Evolutionary conservation across 2,329 filamentous ascomycete species (phyloP), one percentile per base, ranked within the genome.

Genomic region (Calonectria multiphialidica): DNA sequence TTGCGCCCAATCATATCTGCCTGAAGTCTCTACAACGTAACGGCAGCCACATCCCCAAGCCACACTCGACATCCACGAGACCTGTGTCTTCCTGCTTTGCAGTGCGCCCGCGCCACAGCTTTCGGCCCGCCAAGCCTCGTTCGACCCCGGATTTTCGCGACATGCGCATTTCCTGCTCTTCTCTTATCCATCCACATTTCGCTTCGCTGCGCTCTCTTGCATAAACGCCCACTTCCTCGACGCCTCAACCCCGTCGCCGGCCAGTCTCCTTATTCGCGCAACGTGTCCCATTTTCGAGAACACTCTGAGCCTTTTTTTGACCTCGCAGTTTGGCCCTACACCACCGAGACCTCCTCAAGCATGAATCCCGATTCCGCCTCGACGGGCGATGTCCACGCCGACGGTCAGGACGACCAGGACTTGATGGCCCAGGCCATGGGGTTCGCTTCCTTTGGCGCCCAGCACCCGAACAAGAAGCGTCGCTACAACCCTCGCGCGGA

Each of bases 401-500:
- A 66, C 44, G 77, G 23, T 75, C 77, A 76, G 78, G 74, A 73
- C n/a, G 80, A 80, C 23, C 86, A 89, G 61, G 84, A 85, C 49
- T 89, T 89, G 65, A 91, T 94, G 81, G 91, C 92, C 25, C 89
- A 90, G 49, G 88, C 90, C 57, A 93, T 95, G 91, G 94, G 94
- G 74, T 95, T 95, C 83, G 89, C 91, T 10, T 88, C 90, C 70
- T 96, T 96, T 80, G 93, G 93, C 75, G 83, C 84, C 12, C 86
- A 89, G 76, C 81, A 85, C 3, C 84, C 88, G 1, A 87, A 87
- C 50, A 94, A 93, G 82, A 93, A 93, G 81, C 89, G 93, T 72
- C 92, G 92, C 79, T 93, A 90, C 82, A 91, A 93, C 78, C 86
- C 88, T 21, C 83, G 86, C 33, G 85, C 83, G 62, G 90, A 90